Evolutionary conservation across 2,329 filamentous ascomycete species (phyloP).

Genomic region (Fusarium abutilonis): DNA sequence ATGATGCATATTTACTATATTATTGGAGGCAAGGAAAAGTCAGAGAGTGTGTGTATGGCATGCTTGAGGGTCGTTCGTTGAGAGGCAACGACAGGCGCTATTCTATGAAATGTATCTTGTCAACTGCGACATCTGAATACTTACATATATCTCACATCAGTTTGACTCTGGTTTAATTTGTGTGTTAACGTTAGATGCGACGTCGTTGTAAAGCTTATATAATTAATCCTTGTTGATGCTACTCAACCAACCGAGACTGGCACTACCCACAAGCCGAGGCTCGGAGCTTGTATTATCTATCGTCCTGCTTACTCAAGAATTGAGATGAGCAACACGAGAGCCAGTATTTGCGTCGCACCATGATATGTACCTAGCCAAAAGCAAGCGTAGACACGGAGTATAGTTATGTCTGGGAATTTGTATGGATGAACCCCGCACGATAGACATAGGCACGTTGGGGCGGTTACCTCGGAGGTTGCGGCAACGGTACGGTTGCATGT

Average conservation of each 20-base stretch:
- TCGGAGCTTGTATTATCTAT: slow-evolving; percentile 2
- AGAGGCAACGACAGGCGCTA: neutral
- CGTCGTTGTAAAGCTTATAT: neutral
- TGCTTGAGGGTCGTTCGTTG: neutral
- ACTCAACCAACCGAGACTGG: no score
- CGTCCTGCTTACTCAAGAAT: slow-evolving; percentile 6
- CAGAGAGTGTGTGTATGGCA: neutral
- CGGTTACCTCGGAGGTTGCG: slow-evolving; percentile 37
- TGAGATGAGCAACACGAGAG: slow-evolving; percentile 23
- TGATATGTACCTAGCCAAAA: no score
- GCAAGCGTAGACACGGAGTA: neutral
- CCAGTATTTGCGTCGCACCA: slow-evolving; percentile 3
- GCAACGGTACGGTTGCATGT: neutral
- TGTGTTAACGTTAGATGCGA: neutral
- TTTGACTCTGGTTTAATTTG: neutral
- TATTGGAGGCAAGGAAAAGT: slow-evolving; percentile 15
- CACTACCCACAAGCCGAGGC: slow-evolving; percentile 25
- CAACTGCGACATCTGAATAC: neutral
- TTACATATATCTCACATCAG: neutral
- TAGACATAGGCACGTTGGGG: slow-evolving; percentile 6
- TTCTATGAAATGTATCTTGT: neutral
- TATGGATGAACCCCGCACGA: slow-evolving; percentile 39
- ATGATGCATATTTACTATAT: slow-evolving; percentile 27
- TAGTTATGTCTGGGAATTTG: slow-evolving; percentile 6
- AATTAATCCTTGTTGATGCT: neutral